These are phyloP conservation scores for Coemansia sp. DNA, from an alignment of 192 early-diverging fungal species.

Conservation along the genomic window DNA sequence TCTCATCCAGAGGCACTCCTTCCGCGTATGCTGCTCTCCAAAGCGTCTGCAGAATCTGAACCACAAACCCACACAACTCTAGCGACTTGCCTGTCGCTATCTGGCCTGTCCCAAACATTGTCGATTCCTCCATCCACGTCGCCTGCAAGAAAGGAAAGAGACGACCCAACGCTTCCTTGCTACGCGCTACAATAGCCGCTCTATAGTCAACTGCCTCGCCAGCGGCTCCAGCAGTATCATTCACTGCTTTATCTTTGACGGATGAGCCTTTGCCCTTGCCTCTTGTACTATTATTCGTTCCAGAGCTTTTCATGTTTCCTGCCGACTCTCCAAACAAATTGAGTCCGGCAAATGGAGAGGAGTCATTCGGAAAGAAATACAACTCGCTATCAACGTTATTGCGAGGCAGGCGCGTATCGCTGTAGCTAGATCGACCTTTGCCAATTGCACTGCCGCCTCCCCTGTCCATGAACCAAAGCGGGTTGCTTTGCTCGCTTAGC, in stretches of 20 bases:
- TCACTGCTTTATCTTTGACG: background rate
- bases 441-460: background rate
- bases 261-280: slow-evolving; percentile 21
- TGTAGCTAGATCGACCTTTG: background rate
- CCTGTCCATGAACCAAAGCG: slow-evolving; percentile 41
- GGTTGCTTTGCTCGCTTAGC: slow-evolving; percentile 8
- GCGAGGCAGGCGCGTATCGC: background rate
- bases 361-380: slow-evolving; percentile 30
- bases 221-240: background rate
- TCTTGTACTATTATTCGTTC: slow-evolving; percentile 9
- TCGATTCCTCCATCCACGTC: slow-evolving; percentile 75
- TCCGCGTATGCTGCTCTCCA: slow-evolving; percentile 62
- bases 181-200: slow-evolving; percentile 17
- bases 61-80: slow-evolving; percentile 60
- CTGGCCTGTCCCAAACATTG: slow-evolving; percentile 62
- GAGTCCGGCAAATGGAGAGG: slow-evolving; percentile 30
- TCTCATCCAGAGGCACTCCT: slow-evolving; percentile 18
- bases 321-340: slow-evolving; percentile 35
- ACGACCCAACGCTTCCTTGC: slow-evolving; percentile 44
- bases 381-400: slow-evolving; percentile 8
- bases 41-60: slow-evolving; percentile 67
- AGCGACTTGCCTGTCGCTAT: slow-evolving; percentile 58
- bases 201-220: slow-evolving; percentile 15
- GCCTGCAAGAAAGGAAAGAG: slow-evolving; percentile 71
- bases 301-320: background rate